Evolutionary conservation across 1,284 basidiomycete genomes (phyloP).

Genomic region (Termitomyces sp.): DNA sequence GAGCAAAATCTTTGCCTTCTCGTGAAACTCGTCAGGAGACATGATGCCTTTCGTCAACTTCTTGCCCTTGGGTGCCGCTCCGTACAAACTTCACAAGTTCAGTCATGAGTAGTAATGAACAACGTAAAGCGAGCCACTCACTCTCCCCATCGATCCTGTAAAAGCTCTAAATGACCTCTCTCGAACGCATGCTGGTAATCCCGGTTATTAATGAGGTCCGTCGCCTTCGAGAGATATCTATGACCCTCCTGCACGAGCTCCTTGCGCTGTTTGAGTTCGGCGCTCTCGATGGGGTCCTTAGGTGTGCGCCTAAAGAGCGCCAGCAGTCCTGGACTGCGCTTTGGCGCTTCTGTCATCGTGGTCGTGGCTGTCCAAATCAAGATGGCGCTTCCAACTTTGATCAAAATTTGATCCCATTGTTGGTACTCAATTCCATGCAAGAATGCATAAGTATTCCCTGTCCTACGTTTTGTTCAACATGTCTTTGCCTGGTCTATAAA

Average conservation of each 20-base stretch:
- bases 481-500: too few relatives aligned
- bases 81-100: constrained; percentile 15
- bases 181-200: constrained; percentile 18
- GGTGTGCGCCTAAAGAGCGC: constrained; percentile 5
- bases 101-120: background rate
- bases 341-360: constrained; percentile 10
- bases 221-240: constrained; percentile 18
- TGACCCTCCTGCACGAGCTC: constrained; percentile 18
- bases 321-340: constrained; percentile 7
- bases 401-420: constrained; percentile 10
- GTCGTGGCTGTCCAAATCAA: constrained; percentile 3
- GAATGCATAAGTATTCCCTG: too few relatives aligned
- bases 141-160: constrained; percentile 21
- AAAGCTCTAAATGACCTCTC: constrained; percentile 15
- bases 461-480: too few relatives aligned
- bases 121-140: constrained; percentile 4
- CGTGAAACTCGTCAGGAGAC: constrained; percentile 20
- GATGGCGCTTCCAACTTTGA: background rate
- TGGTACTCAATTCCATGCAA: too few relatives aligned
- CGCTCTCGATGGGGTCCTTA: constrained; percentile 9
- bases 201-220: constrained; percentile 19
- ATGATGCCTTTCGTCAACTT: constrained; percentile 19
- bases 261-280: constrained; percentile 17
- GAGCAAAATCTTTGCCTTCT: constrained; percentile 14
- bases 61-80: constrained; percentile 19